phyloP scores from a whole-genome alignment of 2,329 filamentous ascomycete genomes.

The Cercospora sesami region DNA sequence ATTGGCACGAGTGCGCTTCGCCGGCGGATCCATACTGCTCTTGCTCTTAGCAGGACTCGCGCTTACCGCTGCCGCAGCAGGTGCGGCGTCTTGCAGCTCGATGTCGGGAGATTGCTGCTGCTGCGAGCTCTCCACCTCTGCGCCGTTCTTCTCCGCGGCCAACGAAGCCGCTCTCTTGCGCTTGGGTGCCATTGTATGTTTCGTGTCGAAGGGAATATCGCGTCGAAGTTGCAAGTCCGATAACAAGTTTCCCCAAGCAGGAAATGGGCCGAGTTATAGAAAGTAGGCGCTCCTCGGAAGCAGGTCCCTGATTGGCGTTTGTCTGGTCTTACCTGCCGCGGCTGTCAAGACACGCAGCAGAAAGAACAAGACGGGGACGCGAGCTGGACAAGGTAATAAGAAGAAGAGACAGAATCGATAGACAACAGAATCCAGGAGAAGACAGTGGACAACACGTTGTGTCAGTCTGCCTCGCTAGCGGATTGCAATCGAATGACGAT shows the following conservation, averaged over 20 bases:
- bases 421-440: slow-evolving; percentile 1
- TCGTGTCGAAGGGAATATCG: neutral
- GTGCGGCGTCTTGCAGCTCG: neutral
- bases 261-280: neutral
- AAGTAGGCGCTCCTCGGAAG: neutral
- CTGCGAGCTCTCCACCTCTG: neutral
- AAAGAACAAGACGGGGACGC: neutral
- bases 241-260: neutral
- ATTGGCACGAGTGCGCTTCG: slow-evolving; percentile 54
- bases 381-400: neutral
- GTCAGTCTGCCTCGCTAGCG: neutral
- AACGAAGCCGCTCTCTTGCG: slow-evolving; percentile 72
- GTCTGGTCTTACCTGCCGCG: neutral
- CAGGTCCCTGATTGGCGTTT: neutral
- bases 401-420: neutral
- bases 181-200: slow-evolving; percentile 54
- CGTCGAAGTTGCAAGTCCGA: neutral
- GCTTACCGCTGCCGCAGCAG: neutral
- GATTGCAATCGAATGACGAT: slow-evolving; percentile 4
- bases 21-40: slow-evolving; percentile 80
- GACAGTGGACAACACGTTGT: neutral
- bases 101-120: neutral
- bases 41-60: slow-evolving; percentile 65
- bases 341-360: neutral
- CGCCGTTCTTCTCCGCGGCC: slow-evolving; percentile 38